Evolutionary conservation across 257 asterid genomes (phyloP).

Genomic region (Solanum medicagineum): DNA sequence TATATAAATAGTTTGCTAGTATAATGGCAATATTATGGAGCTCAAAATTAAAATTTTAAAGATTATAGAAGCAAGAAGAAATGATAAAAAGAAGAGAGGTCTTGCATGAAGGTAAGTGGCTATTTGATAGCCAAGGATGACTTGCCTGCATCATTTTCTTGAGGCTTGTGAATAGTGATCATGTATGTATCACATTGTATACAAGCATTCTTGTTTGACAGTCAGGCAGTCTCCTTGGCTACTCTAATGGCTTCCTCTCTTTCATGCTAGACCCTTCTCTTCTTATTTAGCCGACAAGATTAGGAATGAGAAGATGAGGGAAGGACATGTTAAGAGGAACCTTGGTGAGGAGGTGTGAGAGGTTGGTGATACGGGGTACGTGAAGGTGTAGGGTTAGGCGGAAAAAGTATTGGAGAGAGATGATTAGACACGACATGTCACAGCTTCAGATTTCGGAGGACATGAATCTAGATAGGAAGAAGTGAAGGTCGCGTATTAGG

Average conservation of each 20-base stretch:
- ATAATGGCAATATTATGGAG: neutral
- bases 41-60: neutral
- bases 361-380: too few species aligned
- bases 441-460: too few species aligned
- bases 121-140: slow-evolving; percentile 72
- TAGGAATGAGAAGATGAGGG: too few species aligned
- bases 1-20: neutral
- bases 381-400: too few species aligned
- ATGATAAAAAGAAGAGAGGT: slow-evolving; percentile 13
- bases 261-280: slow-evolving; percentile 15
- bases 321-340: too few species aligned
- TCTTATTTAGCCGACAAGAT: neutral
- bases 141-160: slow-evolving; percentile 36
- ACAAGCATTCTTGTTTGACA: neutral
- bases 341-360: too few species aligned
- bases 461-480: too few species aligned
- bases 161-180: neutral
- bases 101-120: slow-evolving; percentile 28
- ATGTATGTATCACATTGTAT: neutral
- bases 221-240: slow-evolving; percentile 43
- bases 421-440: too few species aligned
- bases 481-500: too few species aligned
- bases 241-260: slow-evolving; percentile 19
- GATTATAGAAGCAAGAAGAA: neutral
- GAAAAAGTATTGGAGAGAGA: too few species aligned